Evolutionary conservation across 2,329 filamentous ascomycete genomes (phyloP).

Genomic region (Passalora sequoiae): DNA sequence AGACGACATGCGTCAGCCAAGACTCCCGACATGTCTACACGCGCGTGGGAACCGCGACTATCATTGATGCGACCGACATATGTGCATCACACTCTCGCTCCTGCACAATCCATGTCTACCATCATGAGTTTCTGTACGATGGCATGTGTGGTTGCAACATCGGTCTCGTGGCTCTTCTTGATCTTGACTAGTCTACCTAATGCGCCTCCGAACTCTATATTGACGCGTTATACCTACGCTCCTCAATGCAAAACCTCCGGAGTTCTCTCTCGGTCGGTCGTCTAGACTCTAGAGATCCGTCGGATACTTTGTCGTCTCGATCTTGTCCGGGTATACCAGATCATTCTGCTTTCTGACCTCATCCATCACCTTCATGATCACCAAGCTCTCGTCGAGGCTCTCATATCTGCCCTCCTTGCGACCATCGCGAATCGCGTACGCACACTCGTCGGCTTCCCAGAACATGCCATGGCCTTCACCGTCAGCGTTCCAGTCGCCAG

Average conservation of each 20-base stretch:
- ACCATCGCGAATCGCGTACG: slow-evolving; percentile 68
- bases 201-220: neutral
- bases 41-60: too few relatives aligned
- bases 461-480: slow-evolving; percentile 76
- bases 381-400: slow-evolving; percentile 69
- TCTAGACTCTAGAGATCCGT: slow-evolving; percentile 37
- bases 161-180: too few relatives aligned
- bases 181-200: too few relatives aligned
- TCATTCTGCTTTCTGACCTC: slow-evolving; percentile 60
- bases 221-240: neutral
- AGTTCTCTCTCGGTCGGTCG: too few relatives aligned
- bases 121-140: too few relatives aligned
- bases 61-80: too few relatives aligned
- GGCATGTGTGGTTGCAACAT: too few relatives aligned
- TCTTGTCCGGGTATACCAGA: slow-evolving; percentile 59
- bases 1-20: too few relatives aligned
- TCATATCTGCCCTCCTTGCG: slow-evolving; percentile 67
- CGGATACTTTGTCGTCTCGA: slow-evolving; percentile 57
- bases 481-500: slow-evolving; percentile 42
- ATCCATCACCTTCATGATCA: slow-evolving; percentile 80
- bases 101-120: too few relatives aligned
- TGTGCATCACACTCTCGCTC: too few relatives aligned
- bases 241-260: neutral
- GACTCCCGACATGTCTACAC: too few relatives aligned
- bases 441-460: slow-evolving; percentile 79